Evolutionary conservation across 345 rosid species (phyloP), one percentile per base, ranked within the genome.

Genomic region (Combretum micranthum): DNA sequence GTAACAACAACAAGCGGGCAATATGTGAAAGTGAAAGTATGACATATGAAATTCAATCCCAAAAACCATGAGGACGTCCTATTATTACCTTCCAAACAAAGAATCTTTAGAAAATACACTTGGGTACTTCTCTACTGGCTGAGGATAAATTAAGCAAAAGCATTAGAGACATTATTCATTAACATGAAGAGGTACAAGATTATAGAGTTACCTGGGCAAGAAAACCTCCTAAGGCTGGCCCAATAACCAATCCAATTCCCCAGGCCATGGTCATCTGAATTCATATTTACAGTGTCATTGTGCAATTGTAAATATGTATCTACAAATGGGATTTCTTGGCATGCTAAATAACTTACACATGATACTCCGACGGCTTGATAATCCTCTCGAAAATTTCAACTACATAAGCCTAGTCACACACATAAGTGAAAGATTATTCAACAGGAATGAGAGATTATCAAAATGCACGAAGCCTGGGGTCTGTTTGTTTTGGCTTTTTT

Each of bases 221-320:
- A 65, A 71, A 93, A 47, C 97, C 99, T 60, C 99, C 99, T 2
- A 93, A 47, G 54, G 99, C 95, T 47, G 99, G 99, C 56, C 99
- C 99, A 70, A 93, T 76, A 68, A 93, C 77, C 80, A 89, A 75
- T 70, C 99, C 99, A 44, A 85, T 83, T 3, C 96, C 97, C 99
- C 99, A 93, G 18, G 99, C 73, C 57, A 97, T 87, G 63, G 96
- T 87, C 17, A 89, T 75, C 97, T 93, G 84, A 57, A 70, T 63
- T 45, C 47, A 8, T n/a, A n/a, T 20, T 44, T 49, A 15, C 15
- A 22, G 16, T 42, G 8, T 51, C 19, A 61, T 15, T 60, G 1
- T 32, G 9, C 39, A 32, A 7, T 32, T 32, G 39, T 13, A 0
- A 7, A 12, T 32, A 9, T 4, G 10, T 32, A 32, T 32, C 9